A percentile compares a stretch with the other conserved stretches of the same genome.
phyloP scores from a whole-genome alignment of 2,329 filamentous ascomycete species.

The Pseudopithomyces chartarum region DNA sequence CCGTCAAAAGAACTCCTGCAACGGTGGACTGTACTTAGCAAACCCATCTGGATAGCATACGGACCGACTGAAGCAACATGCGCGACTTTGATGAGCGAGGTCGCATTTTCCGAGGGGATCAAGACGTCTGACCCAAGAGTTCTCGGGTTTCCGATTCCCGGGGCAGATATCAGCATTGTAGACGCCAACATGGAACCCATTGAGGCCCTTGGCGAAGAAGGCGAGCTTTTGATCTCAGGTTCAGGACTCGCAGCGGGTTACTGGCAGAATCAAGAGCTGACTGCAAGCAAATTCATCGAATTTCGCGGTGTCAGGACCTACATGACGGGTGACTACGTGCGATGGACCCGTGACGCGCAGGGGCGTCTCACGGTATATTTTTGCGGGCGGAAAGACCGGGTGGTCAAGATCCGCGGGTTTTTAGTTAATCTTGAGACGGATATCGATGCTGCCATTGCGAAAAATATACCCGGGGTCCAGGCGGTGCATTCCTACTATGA shows the following conservation, averaged over 20 bases:
- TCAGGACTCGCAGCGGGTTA: constrained; percentile 17
- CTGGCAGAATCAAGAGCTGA: not conserved
- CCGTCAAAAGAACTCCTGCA: not conserved
- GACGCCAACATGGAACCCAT: constrained; percentile 14
- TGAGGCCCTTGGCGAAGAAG: constrained; percentile 9
- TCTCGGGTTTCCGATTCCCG: constrained; percentile 2
- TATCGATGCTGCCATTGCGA: not conserved
- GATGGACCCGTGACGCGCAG: not conserved
- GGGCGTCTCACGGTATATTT: not conserved
- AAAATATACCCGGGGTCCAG: too few relatives aligned
- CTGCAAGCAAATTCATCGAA: constrained; percentile 5
- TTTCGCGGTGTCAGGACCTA: constrained; percentile 4
- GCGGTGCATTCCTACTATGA: not conserved
- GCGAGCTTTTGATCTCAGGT: constrained; percentile 42
- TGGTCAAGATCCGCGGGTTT: constrained; percentile 7
- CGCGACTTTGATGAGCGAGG: not conserved
- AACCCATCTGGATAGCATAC: constrained; percentile 4
- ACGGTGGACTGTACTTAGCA: not conserved
- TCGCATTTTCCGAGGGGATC: not conserved
- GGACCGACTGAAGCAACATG: constrained; percentile 10
- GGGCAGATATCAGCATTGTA: not conserved
- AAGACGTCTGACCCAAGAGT: not conserved
- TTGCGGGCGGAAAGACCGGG: constrained; percentile 5
- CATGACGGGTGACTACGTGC: constrained; percentile 5
- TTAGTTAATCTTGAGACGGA: constrained; percentile 6